phyloP scores from a whole-genome alignment of 805 yeast species.

The Pichia paraexigua region DNA sequence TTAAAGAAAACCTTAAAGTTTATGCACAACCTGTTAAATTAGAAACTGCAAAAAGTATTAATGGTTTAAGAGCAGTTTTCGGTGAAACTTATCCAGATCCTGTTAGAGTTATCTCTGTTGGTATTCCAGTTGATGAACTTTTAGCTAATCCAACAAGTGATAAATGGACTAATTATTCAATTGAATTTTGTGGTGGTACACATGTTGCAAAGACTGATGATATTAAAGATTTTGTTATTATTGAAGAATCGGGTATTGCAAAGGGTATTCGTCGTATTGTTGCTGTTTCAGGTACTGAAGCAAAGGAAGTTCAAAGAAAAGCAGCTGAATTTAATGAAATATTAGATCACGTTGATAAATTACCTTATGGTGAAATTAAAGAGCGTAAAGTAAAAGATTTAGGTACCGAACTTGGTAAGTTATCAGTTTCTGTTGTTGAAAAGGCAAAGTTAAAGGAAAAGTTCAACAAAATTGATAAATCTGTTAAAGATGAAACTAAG shows the following conservation, averaged over 20 bases:
- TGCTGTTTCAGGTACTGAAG: constrained; percentile 90
- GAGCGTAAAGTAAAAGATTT: constrained; percentile 77
- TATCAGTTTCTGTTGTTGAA: constrained; percentile 71
- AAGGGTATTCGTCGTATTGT: constrained; percentile 98
- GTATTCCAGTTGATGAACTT: constrained; percentile 79
- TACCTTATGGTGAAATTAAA: constrained; percentile 68
- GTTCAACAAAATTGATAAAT: constrained; percentile 74
- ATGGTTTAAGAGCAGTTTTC: constrained; percentile 92
- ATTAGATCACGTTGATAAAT: constrained; percentile 49
- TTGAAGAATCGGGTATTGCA: constrained; percentile 96
- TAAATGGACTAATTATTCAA: constrained; percentile 71
- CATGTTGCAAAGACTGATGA: constrained; percentile 91
- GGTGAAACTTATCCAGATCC: constrained; percentile 99
- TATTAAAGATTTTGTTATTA: constrained; percentile 79
- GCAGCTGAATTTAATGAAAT: constrained; percentile 64
- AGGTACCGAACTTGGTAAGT: constrained; percentile 77
- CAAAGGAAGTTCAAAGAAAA: constrained; percentile 79
- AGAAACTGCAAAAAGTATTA: constrained; percentile 61
- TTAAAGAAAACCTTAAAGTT: constrained; percentile 64
- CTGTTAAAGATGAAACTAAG: constrained; percentile 81
- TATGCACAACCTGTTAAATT: constrained; percentile 79
- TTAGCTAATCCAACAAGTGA: constrained; percentile 59
- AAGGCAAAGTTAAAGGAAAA: constrained; percentile 69
- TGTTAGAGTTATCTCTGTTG: constrained; percentile 94
- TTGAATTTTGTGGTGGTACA: constrained; percentile 99